phyloP scores from a whole-genome alignment of 768 basidiomycete genomes.

The Sarcodon aspratus region DNA sequence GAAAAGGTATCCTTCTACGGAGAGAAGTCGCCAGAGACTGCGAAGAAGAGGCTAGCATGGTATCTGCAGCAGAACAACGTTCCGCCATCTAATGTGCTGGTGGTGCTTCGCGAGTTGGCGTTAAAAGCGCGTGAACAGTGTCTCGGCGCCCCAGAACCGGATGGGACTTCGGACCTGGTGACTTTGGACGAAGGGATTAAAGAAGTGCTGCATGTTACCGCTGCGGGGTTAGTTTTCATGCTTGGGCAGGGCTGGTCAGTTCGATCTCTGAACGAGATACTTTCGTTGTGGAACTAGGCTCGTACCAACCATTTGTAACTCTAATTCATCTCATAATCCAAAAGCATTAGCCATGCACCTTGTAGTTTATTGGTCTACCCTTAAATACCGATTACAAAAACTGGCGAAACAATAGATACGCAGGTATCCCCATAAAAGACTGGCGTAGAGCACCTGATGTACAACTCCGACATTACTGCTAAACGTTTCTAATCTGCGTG shows the following conservation, averaged over 20 bases:
- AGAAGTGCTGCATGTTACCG: slow-evolving; percentile 80
- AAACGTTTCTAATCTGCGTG: not conserved
- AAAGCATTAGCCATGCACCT: no score
- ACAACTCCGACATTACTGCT: no score
- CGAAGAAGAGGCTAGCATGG: slow-evolving; percentile 46
- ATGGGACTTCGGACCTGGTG: slow-evolving; percentile 29
- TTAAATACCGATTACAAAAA: no score
- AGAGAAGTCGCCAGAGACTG: slow-evolving; percentile 3
- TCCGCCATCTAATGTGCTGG: slow-evolving; percentile 57
- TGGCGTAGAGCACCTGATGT: no score
- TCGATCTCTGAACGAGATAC: slow-evolving; percentile 53
- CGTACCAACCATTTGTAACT: no score
- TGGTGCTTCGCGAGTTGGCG: slow-evolving; percentile 49
- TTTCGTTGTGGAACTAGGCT: slow-evolving; percentile 37
- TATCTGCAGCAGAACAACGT: slow-evolving; percentile 62
- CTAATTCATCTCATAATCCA: no score
- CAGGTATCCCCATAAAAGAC: no score
- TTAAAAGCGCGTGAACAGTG: slow-evolving; percentile 52
- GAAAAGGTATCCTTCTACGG: slow-evolving; percentile 19
- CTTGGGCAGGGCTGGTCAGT: slow-evolving; percentile 68
- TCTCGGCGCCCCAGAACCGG: slow-evolving; percentile 33
- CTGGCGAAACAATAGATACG: no score
- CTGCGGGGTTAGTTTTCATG: slow-evolving; percentile 65
- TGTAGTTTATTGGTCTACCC: no score
- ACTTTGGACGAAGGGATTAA: slow-evolving; percentile 52